Base-by-base conservation (phyloP, 2,329 filamentous ascomycete genomes). In the Peltaster fructicola region DNA sequence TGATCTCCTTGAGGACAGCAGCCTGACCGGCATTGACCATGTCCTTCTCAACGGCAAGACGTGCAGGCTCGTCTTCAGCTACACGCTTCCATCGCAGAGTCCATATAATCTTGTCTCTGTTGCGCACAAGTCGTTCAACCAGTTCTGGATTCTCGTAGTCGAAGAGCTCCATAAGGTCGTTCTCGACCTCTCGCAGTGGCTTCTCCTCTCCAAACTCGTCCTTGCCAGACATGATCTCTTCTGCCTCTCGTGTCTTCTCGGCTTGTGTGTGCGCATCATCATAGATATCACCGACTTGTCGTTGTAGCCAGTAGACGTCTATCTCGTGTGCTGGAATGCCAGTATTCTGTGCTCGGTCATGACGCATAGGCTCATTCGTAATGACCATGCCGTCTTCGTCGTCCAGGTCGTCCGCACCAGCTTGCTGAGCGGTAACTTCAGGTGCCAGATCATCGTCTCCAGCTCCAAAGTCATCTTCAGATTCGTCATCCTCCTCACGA, bases 101-200 rank as follows among this genome's bases (percentile, higher is more conserved):
- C 88, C 90, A 98, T 7, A 92, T 79, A 28, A 98, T 72, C 57
- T 88, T 90, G 42, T 93, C 80, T 29, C 81, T 69, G 51, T 98
- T 98, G 38, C 75, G 70, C 29, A 95, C 82, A 9, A 98, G 65
- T 50, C 81, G 85, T 35, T 80, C 74, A 14, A 95, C 88, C 27
- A 93, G 64, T 35, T 93, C 82, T 32, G 90, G 81, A 44, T 93
- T 78, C 42, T 95, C 85, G 43, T 91, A 98, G 43, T 98, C 88
- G 40, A 98, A 95, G 0, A 98, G 65, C 42, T 93, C 88, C 78
- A 95, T 95, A 30, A 98, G 62, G 34, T 98, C 88, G 50, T 98
- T 98, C 45, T 98, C 88, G 28, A 95, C 84, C 44, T 98, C 85
- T 41, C 85, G 73, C 15, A 95, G 60, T 8, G 78, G 66, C 50